Evolutionary conservation across 306 rosid species (phyloP).

Genomic region (Acacia acuminata): DNA sequence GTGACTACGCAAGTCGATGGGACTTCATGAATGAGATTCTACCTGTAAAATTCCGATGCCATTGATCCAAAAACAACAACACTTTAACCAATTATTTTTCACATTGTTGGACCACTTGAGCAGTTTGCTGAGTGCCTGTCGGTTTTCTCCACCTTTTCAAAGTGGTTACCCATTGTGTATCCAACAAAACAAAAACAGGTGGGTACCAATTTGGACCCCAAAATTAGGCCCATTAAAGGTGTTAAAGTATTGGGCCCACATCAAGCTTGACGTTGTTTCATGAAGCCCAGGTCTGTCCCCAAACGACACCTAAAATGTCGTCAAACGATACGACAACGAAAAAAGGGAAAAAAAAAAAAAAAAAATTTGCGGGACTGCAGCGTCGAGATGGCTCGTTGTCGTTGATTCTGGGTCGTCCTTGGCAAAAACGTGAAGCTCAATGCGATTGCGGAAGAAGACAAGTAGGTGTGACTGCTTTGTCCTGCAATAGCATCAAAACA

Average conservation of each 20-base stretch:
- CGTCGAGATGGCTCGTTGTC: background rate
- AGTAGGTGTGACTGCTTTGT: constrained; percentile 29
- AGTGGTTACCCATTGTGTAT: background rate
- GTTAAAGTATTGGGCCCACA: background rate
- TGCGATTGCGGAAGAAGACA: constrained; percentile 43
- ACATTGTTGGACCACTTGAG: constrained; percentile 36
- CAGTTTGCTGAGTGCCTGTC: background rate
- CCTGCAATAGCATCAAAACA: constrained; percentile 23
- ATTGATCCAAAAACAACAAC: constrained; percentile 29
- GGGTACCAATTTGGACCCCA: background rate
- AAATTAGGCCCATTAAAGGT: background rate
- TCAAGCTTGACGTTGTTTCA: too few species aligned
- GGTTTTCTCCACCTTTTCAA: background rate
- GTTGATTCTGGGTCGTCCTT: background rate
- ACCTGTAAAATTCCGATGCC: constrained; percentile 13
- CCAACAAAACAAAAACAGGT: background rate
- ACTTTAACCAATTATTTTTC: constrained; percentile 13
- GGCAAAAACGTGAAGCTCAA: constrained; percentile 10
- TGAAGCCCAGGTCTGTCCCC: constrained; percentile 3
- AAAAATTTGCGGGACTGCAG: background rate
- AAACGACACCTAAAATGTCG: background rate
- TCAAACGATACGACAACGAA: background rate
- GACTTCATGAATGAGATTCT: constrained; percentile 13
- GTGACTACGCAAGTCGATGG: constrained; percentile 16
- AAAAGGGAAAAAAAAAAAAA: background rate